Evolutionary conservation across 2,329 filamentous ascomycete species (phyloP).

Genomic region (Pseudogymnoascus sp.): DNA sequence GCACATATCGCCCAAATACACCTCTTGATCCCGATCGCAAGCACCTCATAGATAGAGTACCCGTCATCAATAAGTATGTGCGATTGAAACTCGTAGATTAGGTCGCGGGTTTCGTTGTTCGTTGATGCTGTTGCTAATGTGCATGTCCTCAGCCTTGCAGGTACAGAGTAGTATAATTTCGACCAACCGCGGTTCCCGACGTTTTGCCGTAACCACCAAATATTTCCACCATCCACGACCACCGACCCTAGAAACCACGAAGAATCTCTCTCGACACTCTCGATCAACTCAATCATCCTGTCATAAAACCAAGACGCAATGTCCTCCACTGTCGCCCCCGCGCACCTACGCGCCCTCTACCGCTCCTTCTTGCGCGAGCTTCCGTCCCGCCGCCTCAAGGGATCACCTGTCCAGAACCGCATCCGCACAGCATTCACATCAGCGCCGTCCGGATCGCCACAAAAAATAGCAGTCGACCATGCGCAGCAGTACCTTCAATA

Average conservation of each 20-base stretch:
- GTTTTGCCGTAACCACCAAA: neutral
- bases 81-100: neutral
- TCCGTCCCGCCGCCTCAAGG: slow-evolving; percentile 55
- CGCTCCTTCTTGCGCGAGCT: slow-evolving; percentile 83
- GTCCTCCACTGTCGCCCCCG: slow-evolving; percentile 22
- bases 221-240: neutral
- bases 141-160: neutral
- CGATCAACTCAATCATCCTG: neutral
- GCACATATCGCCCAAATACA: neutral
- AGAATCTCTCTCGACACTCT: neutral
- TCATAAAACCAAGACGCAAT: neutral
- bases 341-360: slow-evolving; percentile 68
- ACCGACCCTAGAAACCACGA: neutral
- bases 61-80: neutral
- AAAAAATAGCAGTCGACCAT: slow-evolving; percentile 32
- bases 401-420: slow-evolving; percentile 59
- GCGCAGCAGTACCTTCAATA: slow-evolving; percentile 77
- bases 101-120: neutral
- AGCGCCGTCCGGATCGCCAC: slow-evolving; percentile 16
- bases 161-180: neutral
- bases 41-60: neutral
- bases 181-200: neutral
- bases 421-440: slow-evolving; percentile 44
- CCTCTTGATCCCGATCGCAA: neutral
- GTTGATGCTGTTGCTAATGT: neutral